Evolutionary conservation across 257 asterid species (phyloP), one percentile per base, ranked within the genome.

Genomic region (Craterostigma plantagineum): DNA sequence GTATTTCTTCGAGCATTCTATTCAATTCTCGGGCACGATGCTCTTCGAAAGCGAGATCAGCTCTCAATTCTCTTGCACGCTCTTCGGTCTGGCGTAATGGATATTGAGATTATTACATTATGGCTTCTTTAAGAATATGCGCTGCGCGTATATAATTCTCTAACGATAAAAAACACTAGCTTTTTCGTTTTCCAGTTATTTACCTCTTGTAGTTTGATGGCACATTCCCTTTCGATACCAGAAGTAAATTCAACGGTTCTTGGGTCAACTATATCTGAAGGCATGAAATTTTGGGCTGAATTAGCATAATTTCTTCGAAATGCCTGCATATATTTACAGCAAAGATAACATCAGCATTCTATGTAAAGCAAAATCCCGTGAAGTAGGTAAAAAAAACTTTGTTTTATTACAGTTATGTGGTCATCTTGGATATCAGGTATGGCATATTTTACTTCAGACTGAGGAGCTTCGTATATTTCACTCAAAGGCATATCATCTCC

Each of bases 11-110:
- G 37, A 85, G 78, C 49, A 81, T 67, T 66, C 78, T 77, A 62
- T 64, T 71, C 53, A 85, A 63, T 64, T 81, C 94, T 60, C 61
- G 71, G 34, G 80, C 82, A 51, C 71, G 85, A 14, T 72, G 82
- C 68, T 80, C 93, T 65, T 84, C 96, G 50, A 63, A 43, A 50
- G 86, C 85, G 52, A 85, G 81, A 68, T 85, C 94, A 37, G 76
- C 75, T 55, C 80, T 52, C 52, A 85, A 90, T 71, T 72, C 69
- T 63, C 86, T 73, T 34, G 86, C 81, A 57, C 94, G 76, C 53
- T 77, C 92, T 81, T 75, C 83, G 36, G 92, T 77, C 94, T 85
- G 73, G 71, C 63, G 41, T 57, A 49, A 55, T n/a, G n/a, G n/a
- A n/a, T n/a, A n/a, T n/a, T n/a, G 42, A 42, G 50, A 43, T 16